Evolutionary conservation across 306 rosid species (phyloP).

Genomic region (Citrullus amarus): DNA sequence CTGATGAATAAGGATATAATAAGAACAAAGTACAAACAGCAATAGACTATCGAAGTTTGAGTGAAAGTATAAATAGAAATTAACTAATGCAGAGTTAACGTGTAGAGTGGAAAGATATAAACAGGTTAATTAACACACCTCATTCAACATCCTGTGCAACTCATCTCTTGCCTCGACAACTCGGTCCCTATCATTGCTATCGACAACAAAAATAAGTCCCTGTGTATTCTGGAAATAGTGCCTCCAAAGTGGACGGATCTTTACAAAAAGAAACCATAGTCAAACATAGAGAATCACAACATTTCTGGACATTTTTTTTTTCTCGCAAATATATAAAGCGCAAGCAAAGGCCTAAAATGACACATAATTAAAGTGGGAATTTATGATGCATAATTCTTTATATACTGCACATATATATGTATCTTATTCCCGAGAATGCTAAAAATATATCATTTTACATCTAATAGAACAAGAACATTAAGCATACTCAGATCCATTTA

Average conservation of each 20-base stretch:
- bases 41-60: neutral
- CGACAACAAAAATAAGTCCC: constrained; percentile 96
- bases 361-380: neutral
- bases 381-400: neutral
- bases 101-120: neutral
- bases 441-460: neutral
- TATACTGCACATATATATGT: neutral
- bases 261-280: constrained; percentile 5
- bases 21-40: neutral
- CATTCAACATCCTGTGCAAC: constrained; percentile 96
- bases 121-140: constrained; percentile 33
- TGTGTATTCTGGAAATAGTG: constrained; percentile 99
- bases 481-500: neutral
- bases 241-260: constrained; percentile 99
- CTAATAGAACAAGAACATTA: neutral
- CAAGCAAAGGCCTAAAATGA: neutral
- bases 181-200: constrained; percentile 94
- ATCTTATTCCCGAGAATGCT: neutral
- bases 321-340: neutral
- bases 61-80: neutral
- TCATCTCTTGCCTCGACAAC: constrained; percentile 97
- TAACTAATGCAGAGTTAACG: neutral
- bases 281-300: neutral
- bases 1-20: neutral
- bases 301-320: neutral